phyloP scores from a whole-genome alignment of 352 stramenopile species.

The Pythium guiyangense region DNA sequence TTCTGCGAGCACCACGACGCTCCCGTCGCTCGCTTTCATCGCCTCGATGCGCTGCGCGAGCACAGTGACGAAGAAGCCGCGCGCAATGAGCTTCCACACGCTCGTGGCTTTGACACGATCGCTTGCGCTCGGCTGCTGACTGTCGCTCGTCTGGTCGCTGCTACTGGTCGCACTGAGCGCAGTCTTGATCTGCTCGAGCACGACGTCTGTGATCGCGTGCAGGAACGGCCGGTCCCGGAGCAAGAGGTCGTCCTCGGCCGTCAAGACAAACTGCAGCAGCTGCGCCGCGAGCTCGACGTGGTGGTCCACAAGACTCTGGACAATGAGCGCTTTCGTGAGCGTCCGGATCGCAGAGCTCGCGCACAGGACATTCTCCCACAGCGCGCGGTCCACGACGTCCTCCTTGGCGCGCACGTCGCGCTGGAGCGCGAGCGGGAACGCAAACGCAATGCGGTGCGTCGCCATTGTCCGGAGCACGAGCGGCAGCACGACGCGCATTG shows the following conservation, averaged over 20 bases:
- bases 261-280: conserved; percentile 51
- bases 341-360: conserved; percentile 69
- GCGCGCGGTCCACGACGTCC: conserved; percentile 31
- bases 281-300: conserved; percentile 46
- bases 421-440: conserved; percentile 29
- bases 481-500: conserved; percentile 75
- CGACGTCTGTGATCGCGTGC: conserved; percentile 57
- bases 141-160: conserved; percentile 11
- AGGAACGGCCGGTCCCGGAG: conserved; percentile 72
- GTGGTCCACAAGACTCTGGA: conserved; percentile 65
- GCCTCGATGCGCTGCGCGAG: conserved; percentile 28
- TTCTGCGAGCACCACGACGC: conserved; percentile 32
- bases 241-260: conserved; percentile 58
- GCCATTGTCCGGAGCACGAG: conserved; percentile 63
- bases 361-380: conserved; percentile 74
- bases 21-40: conserved; percentile 21
- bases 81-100: conserved; percentile 59
- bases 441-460: conserved; percentile 36
- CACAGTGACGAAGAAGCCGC: conserved; percentile 53
- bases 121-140: conserved; percentile 13
- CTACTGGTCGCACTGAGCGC: conserved; percentile 36
- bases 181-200: conserved; percentile 46
- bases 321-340: conserved; percentile 56
- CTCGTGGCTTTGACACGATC: conserved; percentile 39
- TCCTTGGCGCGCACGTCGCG: conserved; percentile 38